Base-by-base conservation (phyloP, 2,329 filamentous ascomycete species). In the Trichophyton schoenleinii region DNA sequence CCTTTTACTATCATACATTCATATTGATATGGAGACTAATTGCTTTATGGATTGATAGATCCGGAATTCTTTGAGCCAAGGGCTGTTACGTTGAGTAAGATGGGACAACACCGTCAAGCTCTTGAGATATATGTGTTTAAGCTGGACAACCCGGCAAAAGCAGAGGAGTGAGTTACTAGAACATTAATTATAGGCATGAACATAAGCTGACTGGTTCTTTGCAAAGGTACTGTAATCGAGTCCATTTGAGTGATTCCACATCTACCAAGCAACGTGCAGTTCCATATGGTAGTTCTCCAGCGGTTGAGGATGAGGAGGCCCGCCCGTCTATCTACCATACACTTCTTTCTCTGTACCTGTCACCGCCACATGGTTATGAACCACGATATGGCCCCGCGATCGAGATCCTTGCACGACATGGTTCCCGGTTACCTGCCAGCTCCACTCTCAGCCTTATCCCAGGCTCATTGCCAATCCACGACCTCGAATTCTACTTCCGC, bases 41-140 rank as follows among this genome's bases (percentile, higher is more conserved):
- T 31, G 42, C 25, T 20, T 2, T n/a, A 31, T 44, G 15, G 25
- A 38, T 11, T 18, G n/a, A 36, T 53, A 92, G 90, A 96, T 71
- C 79, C 91, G 0, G 80, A 83, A 2, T 96, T 96, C 69, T 95
- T 88, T 72, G 92, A 97, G 72, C 85, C 90, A 1, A 86, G 92
- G 64, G 94, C 94, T 5, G 87, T 97, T 52, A 86, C 97, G 20
- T 83, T 97, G 44, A 91, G 89, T 73, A 95, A 94, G 67, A 96
- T 97, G 89, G 90, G 89, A 5, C 87, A 92, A 68, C 91, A 99
- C 75, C 91, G 90, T 70, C 91, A 97, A 74, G 94, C 94, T 0
- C 78, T 99, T n/a, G 88, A 94, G 71, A 96, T 99, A 59, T 99
- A 96, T 71, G 92, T 97, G 31, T 99, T 96, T 76, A 94, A 92